Evolutionary conservation across 2,329 filamentous ascomycete genomes (phyloP), one percentile per base, ranked within the genome.

Genomic region (Aspergillus sojae): DNA sequence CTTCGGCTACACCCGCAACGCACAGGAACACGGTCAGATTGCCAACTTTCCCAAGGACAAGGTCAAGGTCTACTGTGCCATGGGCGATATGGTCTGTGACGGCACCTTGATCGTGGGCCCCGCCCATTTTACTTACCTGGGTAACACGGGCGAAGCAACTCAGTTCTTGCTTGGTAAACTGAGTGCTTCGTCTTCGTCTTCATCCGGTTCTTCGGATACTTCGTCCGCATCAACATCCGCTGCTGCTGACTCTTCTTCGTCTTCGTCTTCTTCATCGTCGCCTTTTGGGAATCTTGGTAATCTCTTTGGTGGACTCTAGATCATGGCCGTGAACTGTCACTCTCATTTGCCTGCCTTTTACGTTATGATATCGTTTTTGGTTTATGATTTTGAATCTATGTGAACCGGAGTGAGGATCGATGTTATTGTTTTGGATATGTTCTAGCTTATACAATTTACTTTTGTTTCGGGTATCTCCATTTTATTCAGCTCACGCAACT

Each of bases 71-170:
- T 79, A 82, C 45, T 86, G 83, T 60, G 79, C 81, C 57, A 57
- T 68, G 6, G 82, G 81, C 0, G 84, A 86, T 64, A 64, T 80
- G 53, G 84, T 86, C 19, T 86, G 84, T 66, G 61, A 72, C 2
- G 81, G 82, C 26, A 80, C 79, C 3, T 70, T 83, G 60, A 72
- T 79, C 45, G 72, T 82, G 19, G 71, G 77, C 0, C 70, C 74
- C 9, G 67, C 77, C 3, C 79, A 82, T 72, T 68, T 80, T 46
- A 74, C 74, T 12, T 82, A 82, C 61, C 65, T 63, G 3, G 56
- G 60, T 12, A 66, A 79, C 67, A 75, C 71, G 14, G 60, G 53
- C 2, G 72, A 71, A 10, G 78, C 77, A 14, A 70, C 75, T 0
- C 59, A 65, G 16, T 71, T 68, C 62, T 58, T 72, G 34, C 62